A percentile compares a stretch with the other conserved stretches of the same genome.
Evolutionary conservation across 2,329 filamentous ascomycete genomes (phyloP).

Genomic region (Grosmannia serpens): DNA sequence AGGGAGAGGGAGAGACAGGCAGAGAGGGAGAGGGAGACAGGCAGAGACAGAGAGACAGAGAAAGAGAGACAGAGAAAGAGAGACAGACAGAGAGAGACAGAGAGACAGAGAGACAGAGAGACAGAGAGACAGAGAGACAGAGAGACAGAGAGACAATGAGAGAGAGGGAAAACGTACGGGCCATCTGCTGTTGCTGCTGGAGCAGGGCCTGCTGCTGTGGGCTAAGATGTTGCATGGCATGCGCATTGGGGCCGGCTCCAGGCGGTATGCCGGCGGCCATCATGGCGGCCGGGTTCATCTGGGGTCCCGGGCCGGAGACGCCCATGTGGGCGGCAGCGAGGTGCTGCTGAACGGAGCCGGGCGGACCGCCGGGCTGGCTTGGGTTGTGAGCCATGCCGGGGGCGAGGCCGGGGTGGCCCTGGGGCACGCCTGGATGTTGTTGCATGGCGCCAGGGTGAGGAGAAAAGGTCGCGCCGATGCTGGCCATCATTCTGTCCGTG

Average conservation of each 20-base stretch:
- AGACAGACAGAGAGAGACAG: constrained; percentile 2
- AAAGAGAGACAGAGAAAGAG: constrained; percentile 2
- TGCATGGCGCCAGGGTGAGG: constrained; percentile 62
- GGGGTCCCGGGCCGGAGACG: constrained; percentile 59
- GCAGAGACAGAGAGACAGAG: background rate
- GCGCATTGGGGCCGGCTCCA: constrained; percentile 50
- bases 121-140: background rate
- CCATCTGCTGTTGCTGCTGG: constrained; percentile 39
- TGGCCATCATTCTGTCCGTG: constrained; percentile 53
- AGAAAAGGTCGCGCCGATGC: constrained; percentile 50
- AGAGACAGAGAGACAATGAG: too few species aligned
- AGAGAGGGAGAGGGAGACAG: constrained; percentile 6
- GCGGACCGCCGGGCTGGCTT: constrained; percentile 57
- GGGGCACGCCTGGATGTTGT: constrained; percentile 55
- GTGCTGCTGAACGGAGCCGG: constrained; percentile 54
- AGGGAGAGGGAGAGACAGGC: background rate
- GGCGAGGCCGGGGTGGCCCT: constrained; percentile 48
- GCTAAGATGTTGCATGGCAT: constrained; percentile 61
- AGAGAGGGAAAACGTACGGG: constrained; percentile 15
- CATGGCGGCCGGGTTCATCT: constrained; percentile 61
- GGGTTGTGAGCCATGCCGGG: constrained; percentile 56
- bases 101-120: constrained; percentile 2
- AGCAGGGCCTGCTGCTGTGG: constrained; percentile 48
- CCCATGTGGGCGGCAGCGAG: constrained; percentile 51
- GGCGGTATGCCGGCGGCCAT: constrained; percentile 67